Evolutionary conservation across 768 basidiomycete genomes (phyloP).

Genomic region (Suillus hirtellus): DNA sequence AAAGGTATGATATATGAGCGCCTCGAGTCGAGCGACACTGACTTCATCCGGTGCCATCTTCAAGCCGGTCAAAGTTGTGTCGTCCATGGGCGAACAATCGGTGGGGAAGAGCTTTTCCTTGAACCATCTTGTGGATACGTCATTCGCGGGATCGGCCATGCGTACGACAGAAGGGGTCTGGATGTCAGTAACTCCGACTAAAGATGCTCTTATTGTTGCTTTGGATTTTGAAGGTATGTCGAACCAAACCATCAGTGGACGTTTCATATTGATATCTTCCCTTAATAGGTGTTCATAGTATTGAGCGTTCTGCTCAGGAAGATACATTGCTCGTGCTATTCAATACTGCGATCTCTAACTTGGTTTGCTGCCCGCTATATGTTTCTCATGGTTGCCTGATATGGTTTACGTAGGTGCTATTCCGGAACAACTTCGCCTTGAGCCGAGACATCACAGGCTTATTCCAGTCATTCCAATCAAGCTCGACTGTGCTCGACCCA

Average conservation of each 20-base stretch:
- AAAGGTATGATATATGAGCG: constrained; percentile 37
- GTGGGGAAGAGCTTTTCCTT: constrained; percentile 62
- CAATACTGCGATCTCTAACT: constrained; percentile 64
- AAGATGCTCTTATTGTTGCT: constrained; percentile 53
- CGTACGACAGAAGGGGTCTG: constrained; percentile 68
- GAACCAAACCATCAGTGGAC: constrained; percentile 4
- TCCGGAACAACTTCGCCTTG: constrained; percentile 66
- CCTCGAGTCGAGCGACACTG: neutral
- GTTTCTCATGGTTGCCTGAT: neutral
- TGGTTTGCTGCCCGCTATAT: constrained; percentile 36
- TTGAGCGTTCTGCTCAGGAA: constrained; percentile 64
- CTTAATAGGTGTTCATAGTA: constrained; percentile 53
- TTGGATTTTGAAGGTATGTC: constrained; percentile 61
- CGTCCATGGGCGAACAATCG: constrained; percentile 70
- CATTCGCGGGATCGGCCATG: constrained; percentile 67
- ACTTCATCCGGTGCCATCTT: constrained; percentile 2
- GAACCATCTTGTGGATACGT: constrained; percentile 63
- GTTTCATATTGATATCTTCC: neutral
- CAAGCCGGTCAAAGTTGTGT: constrained; percentile 63
- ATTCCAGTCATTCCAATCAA: constrained; percentile 63
- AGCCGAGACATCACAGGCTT: constrained; percentile 62
- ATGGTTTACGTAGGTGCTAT: constrained; percentile 46
- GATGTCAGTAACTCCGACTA: constrained; percentile 66
- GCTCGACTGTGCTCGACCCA: constrained; percentile 58
- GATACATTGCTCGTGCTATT: constrained; percentile 64